Evolutionary conservation across 352 stramenopile genomes (phyloP).

Genomic region (Phytophthora litchii): DNA sequence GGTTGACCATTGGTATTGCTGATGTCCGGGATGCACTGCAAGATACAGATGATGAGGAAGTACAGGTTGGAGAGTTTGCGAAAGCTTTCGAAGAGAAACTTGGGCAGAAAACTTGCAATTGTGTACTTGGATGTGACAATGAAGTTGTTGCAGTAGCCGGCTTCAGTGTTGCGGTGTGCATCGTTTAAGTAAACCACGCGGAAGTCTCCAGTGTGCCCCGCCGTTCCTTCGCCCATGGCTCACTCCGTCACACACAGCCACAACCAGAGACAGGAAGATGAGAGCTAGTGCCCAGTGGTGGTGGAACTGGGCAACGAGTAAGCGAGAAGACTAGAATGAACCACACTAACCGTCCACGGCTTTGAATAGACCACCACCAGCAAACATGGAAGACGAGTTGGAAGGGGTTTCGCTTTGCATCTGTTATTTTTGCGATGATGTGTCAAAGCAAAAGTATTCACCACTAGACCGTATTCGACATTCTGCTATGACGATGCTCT

Average conservation of each 20-base stretch:
- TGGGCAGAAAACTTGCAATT: conserved; percentile 85
- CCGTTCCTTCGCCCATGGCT: conserved; percentile 31
- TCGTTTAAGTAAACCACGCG: conserved; percentile 72
- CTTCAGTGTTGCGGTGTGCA: conserved; percentile 52
- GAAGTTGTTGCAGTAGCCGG: conserved; percentile 86
- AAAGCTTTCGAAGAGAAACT: conserved; percentile 92
- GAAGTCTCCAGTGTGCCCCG: conserved; percentile 39
- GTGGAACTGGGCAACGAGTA: not conserved
- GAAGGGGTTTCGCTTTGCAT: no score
- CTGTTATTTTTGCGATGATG: conserved; percentile 21
- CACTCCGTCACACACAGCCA: conserved; percentile 8
- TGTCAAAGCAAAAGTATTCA: conserved; percentile 5
- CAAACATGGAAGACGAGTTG: no score
- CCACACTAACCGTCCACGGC: conserved; percentile 11
- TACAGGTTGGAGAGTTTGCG: conserved; percentile 94
- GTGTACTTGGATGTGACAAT: conserved; percentile 94
- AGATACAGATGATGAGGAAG: conserved; percentile 91
- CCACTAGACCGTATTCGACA: no score
- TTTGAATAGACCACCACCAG: conserved; percentile 23
- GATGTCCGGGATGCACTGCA: conserved; percentile 89
- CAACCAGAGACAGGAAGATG: conserved; percentile 6
- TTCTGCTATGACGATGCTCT: no score
- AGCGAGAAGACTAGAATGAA: conserved; percentile 11
- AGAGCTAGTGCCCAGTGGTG: conserved; percentile 4
- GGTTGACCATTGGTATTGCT: conserved; percentile 90